These are phyloP conservation scores for Gymnopus androsaceus DNA, from an alignment of 1,284 basidiomycete species.

Conservation along the genomic window DNA sequence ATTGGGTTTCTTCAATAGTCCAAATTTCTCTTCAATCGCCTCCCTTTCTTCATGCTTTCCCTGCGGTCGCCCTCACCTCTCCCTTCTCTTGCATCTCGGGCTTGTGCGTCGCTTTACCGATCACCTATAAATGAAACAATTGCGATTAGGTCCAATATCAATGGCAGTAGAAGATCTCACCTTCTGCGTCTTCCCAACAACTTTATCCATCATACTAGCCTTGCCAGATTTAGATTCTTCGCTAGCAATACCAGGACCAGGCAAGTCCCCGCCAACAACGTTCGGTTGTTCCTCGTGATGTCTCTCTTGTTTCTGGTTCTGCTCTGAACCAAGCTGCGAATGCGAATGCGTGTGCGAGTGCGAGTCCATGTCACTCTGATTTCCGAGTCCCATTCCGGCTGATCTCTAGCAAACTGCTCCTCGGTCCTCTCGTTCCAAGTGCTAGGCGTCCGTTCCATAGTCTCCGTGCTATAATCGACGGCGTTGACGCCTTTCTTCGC, in stretches of 20 bases:
- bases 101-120: constrained; percentile 51
- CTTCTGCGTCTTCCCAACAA: constrained; percentile 58
- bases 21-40: too few relatives aligned
- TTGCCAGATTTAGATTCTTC: too few relatives aligned
- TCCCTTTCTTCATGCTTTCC: too few relatives aligned
- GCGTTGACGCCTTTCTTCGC: constrained; percentile 24
- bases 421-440: constrained; percentile 15
- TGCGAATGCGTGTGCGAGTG: background rate
- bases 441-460: constrained; percentile 23
- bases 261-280: constrained; percentile 42
- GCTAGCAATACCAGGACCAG: too few relatives aligned
- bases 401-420: constrained; percentile 5
- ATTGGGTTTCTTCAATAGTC: too few relatives aligned
- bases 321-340: background rate
- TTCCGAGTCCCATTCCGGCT: constrained; percentile 11
- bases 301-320: constrained; percentile 34
- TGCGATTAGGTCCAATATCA: background rate
- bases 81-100: constrained; percentile 56
- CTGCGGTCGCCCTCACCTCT: constrained; percentile 54
- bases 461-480: constrained; percentile 31
- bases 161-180: constrained; percentile 27
- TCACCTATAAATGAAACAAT: constrained; percentile 37
- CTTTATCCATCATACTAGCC: constrained; percentile 48
- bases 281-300: constrained; percentile 39
- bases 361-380: too few relatives aligned